Evolutionary conservation across 2,329 filamentous ascomycete species (phyloP).

Genomic region (Aspergillus proliferans): DNA sequence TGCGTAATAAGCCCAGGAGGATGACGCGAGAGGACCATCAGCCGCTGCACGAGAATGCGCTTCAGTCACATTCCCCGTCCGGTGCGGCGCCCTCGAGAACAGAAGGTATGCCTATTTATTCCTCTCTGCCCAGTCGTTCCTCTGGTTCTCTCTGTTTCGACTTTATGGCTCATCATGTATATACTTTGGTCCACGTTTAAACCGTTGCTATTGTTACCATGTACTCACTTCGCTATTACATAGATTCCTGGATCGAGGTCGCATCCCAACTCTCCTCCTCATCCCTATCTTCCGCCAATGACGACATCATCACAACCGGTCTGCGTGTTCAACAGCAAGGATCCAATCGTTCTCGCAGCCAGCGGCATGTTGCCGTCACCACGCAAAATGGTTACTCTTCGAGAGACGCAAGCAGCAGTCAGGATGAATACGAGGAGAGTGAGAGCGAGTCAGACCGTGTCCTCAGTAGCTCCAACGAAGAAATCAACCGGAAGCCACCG

Average conservation of each 20-base stretch:
- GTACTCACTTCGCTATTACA: constrained; percentile 42
- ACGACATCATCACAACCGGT: constrained; percentile 87
- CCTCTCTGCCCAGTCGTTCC: constrained; percentile 2
- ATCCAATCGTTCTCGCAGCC: constrained; percentile 24
- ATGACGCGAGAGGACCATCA: constrained; percentile 30
- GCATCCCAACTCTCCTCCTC: constrained; percentile 89
- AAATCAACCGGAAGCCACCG: constrained; percentile 32
- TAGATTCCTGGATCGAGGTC: constrained; percentile 96
- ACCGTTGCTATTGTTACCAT: constrained; percentile 16
- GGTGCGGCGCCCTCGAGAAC: constrained; percentile 34
- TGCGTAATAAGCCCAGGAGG: constrained; percentile 27
- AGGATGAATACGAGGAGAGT: constrained; percentile 91
- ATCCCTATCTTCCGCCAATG: constrained; percentile 71
- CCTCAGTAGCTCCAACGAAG: constrained; percentile 59
- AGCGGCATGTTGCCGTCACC: constrained; percentile 34
- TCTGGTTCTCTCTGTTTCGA: constrained; percentile 4
- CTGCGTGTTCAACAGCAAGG: constrained; percentile 64
- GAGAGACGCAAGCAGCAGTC: constrained; percentile 60
- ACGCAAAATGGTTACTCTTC: constrained; percentile 36
- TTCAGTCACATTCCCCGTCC: constrained; percentile 29
- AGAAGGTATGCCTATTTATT: constrained; percentile 32
- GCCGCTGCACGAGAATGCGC: constrained; percentile 23
- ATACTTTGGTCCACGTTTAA: constrained; percentile 4
- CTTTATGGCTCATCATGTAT: constrained; percentile 11
- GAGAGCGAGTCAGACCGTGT: constrained; percentile 79